These are phyloP conservation scores for Eleusine coracana DNA, from an alignment of 176 grass and related monocot genomes.

Conservation along the genomic window DNA sequence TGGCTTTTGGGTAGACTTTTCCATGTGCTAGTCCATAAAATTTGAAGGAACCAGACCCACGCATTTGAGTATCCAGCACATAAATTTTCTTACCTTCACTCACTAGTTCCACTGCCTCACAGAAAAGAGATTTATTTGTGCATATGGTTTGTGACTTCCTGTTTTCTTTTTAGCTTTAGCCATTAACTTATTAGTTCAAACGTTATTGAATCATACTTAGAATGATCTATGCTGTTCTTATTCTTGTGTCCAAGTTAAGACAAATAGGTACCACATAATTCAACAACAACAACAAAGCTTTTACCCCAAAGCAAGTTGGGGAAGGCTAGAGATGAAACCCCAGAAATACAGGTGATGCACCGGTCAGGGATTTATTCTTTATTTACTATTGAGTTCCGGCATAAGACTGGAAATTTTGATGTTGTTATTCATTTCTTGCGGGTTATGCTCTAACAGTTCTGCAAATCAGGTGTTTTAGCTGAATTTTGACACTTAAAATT, in stretches of 20 bases:
- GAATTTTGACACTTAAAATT: neutral
- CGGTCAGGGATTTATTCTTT: neutral
- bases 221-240: constrained; percentile 7
- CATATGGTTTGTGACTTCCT: constrained; percentile 6
- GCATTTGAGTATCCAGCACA: constrained; percentile 17
- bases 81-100: constrained; percentile 8
- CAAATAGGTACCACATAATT: neutral
- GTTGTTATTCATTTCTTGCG: neutral
- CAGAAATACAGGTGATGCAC: neutral
- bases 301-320: no score
- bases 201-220: neutral
- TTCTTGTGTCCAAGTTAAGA: constrained; percentile 14
- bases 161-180: neutral
- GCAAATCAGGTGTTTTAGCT: neutral
- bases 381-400: neutral
- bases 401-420: neutral
- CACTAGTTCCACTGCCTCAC: neutral
- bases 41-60: neutral
- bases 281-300: no score
- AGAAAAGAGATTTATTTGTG: neutral
- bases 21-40: neutral
- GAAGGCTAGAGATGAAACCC: no score
- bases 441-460: neutral
- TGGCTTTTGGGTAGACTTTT: constrained; percentile 15
- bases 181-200: constrained; percentile 3